Evolutionary conservation across 2,329 filamentous ascomycete species (phyloP), one percentile per base, ranked within the genome.

Genomic region (Stagonosporopsis vannaccii): DNA sequence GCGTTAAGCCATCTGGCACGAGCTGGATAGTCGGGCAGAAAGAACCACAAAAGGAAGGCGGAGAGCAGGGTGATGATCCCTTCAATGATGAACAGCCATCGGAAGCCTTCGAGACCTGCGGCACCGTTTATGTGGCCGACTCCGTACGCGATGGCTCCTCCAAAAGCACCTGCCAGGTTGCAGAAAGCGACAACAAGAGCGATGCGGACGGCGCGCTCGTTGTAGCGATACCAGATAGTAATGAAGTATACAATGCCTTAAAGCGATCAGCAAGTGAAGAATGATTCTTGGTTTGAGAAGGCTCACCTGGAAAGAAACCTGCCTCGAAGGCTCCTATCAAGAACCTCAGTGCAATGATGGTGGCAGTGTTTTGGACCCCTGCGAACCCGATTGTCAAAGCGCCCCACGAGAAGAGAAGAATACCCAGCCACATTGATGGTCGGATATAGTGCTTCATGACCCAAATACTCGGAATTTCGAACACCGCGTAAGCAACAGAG

Each of bases 151-250:
- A 80, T 80, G 2, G 81, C 78, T 2, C 83, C 84, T 3, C 83
- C 82, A 63, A 85, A 85, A 0, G 81, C 82, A 4, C 82, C 82
- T 51, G 77, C 84, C 57, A 82, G 81, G 65, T 86, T 85, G 5
- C 77, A 86, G 72, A 80, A 86, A 66, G 70, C 82, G 19, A 85
- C 69, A 58, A 85, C 79, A 39, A 85, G 79, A 0, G 84, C 82
- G 66, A 90, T 82, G 6, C 86, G 84, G 67, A 85, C 81, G 1
- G 81, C 82, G 19, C 83, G 77, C 67, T 87, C 85, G 3, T 82
- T 79, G 6, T 80, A 77, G 17, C 81, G 80, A 65, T 86, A 86
- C 77, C 84, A 85, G 62, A 84, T 84, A 3, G 83, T 60, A 13
- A 86, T 77, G 51, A 85, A 82, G 66, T 84, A 85, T 15, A 83